Evolutionary conservation across 805 yeast genomes (phyloP).

Genomic region (Yamadazyma tumulicola): DNA sequence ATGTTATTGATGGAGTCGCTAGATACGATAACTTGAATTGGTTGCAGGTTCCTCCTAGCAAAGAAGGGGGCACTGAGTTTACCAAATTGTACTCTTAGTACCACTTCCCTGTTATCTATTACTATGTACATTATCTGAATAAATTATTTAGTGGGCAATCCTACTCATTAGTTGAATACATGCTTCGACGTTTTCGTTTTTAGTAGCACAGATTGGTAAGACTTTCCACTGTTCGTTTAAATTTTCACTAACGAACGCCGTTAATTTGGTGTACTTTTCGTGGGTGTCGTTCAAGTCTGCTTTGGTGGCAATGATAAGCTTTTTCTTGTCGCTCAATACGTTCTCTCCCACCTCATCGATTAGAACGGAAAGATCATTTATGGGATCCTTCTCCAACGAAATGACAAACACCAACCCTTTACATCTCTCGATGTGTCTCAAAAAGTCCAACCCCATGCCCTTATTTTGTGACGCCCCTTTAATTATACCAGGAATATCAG

Average conservation of each 20-base stretch:
- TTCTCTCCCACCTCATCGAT: slow-evolving; percentile 68
- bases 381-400: slow-evolving; percentile 69
- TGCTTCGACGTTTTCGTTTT: slow-evolving; percentile 66
- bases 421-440: slow-evolving; percentile 89
- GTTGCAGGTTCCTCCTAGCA: slow-evolving; percentile 69
- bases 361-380: slow-evolving; percentile 58
- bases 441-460: slow-evolving; percentile 92
- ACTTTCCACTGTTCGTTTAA: slow-evolving; percentile 53
- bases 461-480: slow-evolving; percentile 79
- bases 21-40: slow-evolving; percentile 66
- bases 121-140: too few relatives aligned
- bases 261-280: slow-evolving; percentile 45
- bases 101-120: neutral
- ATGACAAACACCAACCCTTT: slow-evolving; percentile 86
- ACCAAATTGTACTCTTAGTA: slow-evolving; percentile 43
- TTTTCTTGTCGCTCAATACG: slow-evolving; percentile 56
- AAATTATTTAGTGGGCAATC: slow-evolving; percentile 28
- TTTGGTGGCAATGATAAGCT: slow-evolving; percentile 86
- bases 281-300: slow-evolving; percentile 70
- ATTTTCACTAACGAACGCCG: slow-evolving; percentile 33
- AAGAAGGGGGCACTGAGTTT: slow-evolving; percentile 57
- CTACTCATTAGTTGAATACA: slow-evolving; percentile 72
- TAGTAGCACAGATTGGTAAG: slow-evolving; percentile 81
- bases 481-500: slow-evolving; percentile 96
- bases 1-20: slow-evolving; percentile 65